A percentile compares a stretch with the other conserved stretches of the same genome.
These are phyloP conservation scores for Pigoraptor vietnamica DNA, from an alignment of 78 protist species.

Conservation along the genomic window DNA sequence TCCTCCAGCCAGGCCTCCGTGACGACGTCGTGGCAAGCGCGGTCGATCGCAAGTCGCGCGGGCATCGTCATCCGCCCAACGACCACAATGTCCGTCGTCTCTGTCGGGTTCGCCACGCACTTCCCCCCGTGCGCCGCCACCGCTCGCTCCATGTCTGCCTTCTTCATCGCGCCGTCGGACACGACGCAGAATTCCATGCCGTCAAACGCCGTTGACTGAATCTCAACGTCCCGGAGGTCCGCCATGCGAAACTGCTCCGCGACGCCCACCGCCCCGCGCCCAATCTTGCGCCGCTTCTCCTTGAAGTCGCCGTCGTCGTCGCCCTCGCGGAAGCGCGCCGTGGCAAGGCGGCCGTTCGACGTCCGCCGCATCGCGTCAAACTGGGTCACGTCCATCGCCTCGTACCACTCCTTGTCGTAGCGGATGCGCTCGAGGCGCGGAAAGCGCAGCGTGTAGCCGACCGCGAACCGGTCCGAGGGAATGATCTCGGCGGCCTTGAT, in stretches of 20 bases:
- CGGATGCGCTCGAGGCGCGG: constrained; percentile 71
- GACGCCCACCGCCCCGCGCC: background rate
- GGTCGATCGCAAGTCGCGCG: background rate
- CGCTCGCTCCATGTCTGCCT: background rate
- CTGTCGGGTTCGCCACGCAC: background rate
- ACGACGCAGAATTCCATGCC: background rate
- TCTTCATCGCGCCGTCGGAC: background rate
- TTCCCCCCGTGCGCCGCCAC: background rate
- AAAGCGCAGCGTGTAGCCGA: constrained; percentile 69
- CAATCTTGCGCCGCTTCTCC: background rate
- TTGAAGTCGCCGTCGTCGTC: background rate
- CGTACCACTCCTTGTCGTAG: constrained; percentile 55
- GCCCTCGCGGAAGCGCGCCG: background rate
- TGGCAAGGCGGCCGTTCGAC: background rate
- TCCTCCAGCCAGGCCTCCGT: background rate
- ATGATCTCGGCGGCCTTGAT: constrained; percentile 55
- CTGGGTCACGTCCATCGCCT: background rate
- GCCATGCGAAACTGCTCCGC: background rate
- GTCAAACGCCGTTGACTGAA: background rate
- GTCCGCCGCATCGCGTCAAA: background rate
- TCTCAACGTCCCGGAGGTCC: background rate
- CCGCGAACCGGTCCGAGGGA: constrained; percentile 11
- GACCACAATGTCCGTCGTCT: background rate
- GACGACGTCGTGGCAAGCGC: background rate
- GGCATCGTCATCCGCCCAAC: background rate